Conservation (phyloP, 805 yeast genomes). For the Allodekkera sacchari region DNA sequence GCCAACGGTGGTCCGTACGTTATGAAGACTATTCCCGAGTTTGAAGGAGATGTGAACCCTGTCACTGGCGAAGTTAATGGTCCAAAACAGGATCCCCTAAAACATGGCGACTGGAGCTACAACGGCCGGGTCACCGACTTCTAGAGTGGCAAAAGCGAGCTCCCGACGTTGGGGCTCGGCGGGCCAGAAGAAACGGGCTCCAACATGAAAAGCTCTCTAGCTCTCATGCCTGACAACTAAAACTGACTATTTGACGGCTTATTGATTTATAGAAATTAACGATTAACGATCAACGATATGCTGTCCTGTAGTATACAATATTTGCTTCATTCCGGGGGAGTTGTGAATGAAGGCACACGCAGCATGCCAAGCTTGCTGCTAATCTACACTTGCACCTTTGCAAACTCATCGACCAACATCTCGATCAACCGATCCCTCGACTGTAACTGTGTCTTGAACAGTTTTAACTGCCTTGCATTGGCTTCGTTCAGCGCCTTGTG, state of each 20-base stretch:
- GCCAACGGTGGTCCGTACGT: slow-evolving; percentile 24
- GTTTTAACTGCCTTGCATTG: slow-evolving; percentile 6
- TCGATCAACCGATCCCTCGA: slow-evolving; percentile 8
- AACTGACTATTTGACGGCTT: too few species aligned
- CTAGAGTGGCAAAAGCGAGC: slow-evolving; percentile 22
- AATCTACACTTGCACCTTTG: slow-evolving; percentile 2
- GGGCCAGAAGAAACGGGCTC: too few species aligned
- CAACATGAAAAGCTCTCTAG: too few species aligned
- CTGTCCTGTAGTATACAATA: not conserved
- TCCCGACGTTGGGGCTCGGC: too few species aligned
- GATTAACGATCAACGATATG: not conserved
- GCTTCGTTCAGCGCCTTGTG: slow-evolving; percentile 5
- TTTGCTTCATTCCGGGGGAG: not conserved
- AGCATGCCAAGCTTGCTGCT: slow-evolving; percentile 2
- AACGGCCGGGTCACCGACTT: slow-evolving; percentile 97
- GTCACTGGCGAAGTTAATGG: slow-evolving; percentile 94
- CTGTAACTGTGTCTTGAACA: slow-evolving; percentile 14
- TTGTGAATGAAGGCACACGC: not conserved
- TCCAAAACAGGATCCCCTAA: slow-evolving; percentile 93
- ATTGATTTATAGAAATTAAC: too few species aligned
- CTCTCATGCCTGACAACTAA: too few species aligned
- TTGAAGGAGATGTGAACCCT: slow-evolving; percentile 91
- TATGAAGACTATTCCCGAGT: slow-evolving; percentile 81
- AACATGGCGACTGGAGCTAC: slow-evolving; percentile 81
- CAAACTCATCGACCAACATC: slow-evolving; percentile 5